Conservation (phyloP, 345 rosid genomes). For the Rhizophora apiculata region DNA sequence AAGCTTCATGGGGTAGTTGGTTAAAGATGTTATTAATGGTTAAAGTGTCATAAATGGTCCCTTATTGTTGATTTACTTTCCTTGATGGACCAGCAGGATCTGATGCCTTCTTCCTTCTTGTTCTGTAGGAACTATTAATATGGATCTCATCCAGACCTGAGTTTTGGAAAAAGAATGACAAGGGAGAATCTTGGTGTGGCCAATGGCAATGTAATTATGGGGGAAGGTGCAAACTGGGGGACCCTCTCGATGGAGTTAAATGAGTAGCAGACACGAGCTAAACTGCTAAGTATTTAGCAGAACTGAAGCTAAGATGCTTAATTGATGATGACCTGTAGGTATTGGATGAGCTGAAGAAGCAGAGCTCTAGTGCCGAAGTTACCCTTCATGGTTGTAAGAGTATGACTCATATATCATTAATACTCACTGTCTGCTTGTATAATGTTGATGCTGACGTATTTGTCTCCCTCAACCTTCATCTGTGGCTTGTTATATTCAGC, state of each 20-base stretch:
- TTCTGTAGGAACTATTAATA: conserved; percentile 78
- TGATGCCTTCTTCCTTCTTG: background rate
- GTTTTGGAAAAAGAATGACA: conserved; percentile 89
- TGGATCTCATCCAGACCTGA: conserved; percentile 94
- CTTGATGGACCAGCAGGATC: conserved; percentile 2
- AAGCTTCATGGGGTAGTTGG: no score
- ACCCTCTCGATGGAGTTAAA: conserved; percentile 61
- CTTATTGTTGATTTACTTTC: background rate
- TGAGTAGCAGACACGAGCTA: conserved; percentile 19
- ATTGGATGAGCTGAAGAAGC: conserved; percentile 86
- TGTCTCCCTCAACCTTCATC: background rate
- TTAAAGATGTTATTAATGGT: no score
- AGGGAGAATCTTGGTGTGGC: conserved; percentile 56
- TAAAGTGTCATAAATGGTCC: no score
- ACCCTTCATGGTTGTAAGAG: conserved; percentile 75
- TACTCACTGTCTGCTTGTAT: background rate
- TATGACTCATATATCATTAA: background rate
- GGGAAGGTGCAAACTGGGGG: conserved; percentile 55
- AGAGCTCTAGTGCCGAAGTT: conserved; percentile 51
- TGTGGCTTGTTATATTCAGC: background rate
- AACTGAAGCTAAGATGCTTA: conserved; percentile 3
- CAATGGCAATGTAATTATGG: conserved; percentile 56
- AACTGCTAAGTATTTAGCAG: background rate
- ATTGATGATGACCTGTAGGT: conserved; percentile 39
- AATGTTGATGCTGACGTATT: background rate